Evolutionary conservation across 441 rosid species (phyloP), one percentile per base, ranked within the genome.

Genomic region (Adansonia gregorii): DNA sequence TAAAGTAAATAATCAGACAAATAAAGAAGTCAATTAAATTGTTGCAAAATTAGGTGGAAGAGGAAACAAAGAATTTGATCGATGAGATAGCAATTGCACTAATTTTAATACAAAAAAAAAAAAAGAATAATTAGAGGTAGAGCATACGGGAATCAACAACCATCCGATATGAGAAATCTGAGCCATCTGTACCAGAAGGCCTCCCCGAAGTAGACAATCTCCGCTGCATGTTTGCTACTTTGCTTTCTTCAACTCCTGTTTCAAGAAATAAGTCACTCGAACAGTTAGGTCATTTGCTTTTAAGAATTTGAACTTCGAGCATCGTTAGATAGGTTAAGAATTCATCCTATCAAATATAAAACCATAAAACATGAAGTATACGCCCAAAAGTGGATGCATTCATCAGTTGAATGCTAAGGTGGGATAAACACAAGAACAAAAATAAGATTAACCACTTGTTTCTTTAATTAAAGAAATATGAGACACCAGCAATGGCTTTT

Each of bases 101-200:
- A 31, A 19, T 22, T 17, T 17, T 7, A 31, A 1, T 9, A 67
- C 1, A 55, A 12, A 1, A 6, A 27, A 17, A 6, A 6, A 17
- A 17, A 12, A 2, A 54, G 19, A 27, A 48, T 10, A 15, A 46
- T 6, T 8, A 5, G 19, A 75, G n/a, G 27, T 27, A 79, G 67
- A 80, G 80, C 93, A 75, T 82, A 93, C 98, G 90, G 79, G 95
- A 89, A 86, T 93, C 97, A 51, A 94, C 93, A 73, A 92, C 97
- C 98, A 93, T 93, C 12, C 97, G 92, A 78, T 84, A 93, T 0
- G 93, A 90, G 90, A 88, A 93, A 88, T 94, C 97, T 0, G 92
- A 93, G 75, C 97, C 98, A 59, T 94, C 95, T 6, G 95, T 94
- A 7, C 94, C 97, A 56, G 89, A 81, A 3, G 94, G 94, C 60